Evolutionary conservation across 805 yeast species (phyloP).

Genomic region (Priceomyces melissophilus): DNA sequence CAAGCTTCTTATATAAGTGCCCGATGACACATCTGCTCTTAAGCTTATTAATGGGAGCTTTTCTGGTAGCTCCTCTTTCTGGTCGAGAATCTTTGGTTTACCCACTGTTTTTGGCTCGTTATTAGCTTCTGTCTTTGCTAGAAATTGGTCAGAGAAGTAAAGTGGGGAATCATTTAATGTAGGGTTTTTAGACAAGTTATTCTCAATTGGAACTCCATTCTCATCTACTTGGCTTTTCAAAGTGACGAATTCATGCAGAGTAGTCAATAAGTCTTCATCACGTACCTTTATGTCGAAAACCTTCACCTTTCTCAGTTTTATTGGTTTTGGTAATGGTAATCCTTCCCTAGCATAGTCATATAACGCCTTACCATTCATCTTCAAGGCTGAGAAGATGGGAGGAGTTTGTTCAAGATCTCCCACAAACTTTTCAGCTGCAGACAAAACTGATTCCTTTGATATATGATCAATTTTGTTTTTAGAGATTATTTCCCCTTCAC

Average conservation of each 20-base stretch:
- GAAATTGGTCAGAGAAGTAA: slow-evolving; percentile 54
- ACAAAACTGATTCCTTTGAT: slow-evolving; percentile 47
- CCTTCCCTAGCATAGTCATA: slow-evolving; percentile 94
- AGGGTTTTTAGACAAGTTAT: slow-evolving; percentile 45
- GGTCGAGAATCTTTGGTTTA: slow-evolving; percentile 36
- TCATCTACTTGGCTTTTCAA: slow-evolving; percentile 44
- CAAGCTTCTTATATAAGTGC: slow-evolving; percentile 89
- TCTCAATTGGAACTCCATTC: slow-evolving; percentile 45
- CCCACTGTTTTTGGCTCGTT: slow-evolving; percentile 36
- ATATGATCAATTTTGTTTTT: slow-evolving; percentile 56
- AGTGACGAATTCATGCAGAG: slow-evolving; percentile 51
- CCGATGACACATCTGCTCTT: slow-evolving; percentile 80
- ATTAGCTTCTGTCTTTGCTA: slow-evolving; percentile 40
- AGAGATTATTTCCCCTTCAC: slow-evolving; percentile 77
- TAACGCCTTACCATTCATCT: slow-evolving; percentile 89
- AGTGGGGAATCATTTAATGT: slow-evolving; percentile 63
- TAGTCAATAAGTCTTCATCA: slow-evolving; percentile 49
- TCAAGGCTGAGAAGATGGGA: slow-evolving; percentile 90
- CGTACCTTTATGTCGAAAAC: slow-evolving; percentile 53
- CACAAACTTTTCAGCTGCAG: slow-evolving; percentile 59
- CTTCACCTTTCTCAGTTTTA: slow-evolving; percentile 69
- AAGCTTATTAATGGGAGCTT: slow-evolving; percentile 72
- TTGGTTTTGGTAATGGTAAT: slow-evolving; percentile 76
- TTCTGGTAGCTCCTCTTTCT: slow-evolving; percentile 37
- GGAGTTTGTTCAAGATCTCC: slow-evolving; percentile 88